Evolutionary conservation across 192 early-diverging fungal genomes (phyloP).

Genomic region (Linnemannia schmuckeri): DNA sequence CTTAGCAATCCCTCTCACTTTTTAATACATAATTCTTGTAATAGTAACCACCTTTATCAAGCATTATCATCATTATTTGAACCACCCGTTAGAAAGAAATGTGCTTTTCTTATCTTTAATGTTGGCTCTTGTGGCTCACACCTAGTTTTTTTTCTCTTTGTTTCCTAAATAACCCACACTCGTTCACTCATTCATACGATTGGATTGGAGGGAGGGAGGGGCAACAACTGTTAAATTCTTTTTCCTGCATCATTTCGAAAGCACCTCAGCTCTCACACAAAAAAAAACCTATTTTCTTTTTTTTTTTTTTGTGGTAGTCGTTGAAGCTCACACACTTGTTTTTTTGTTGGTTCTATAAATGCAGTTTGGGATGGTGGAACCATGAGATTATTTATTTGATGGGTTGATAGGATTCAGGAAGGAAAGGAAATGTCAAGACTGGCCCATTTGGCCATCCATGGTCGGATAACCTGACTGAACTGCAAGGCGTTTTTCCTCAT

Average conservation of each 20-base stretch:
- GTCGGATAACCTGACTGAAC: too few relatives aligned
- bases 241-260: neutral
- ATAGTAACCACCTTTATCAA: neutral
- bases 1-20: neutral
- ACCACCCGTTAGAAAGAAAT: too few relatives aligned
- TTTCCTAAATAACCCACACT: constrained; percentile 1
- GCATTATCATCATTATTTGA: too few relatives aligned
- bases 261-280: neutral
- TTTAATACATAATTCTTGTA: neutral
- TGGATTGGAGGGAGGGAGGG: too few relatives aligned
- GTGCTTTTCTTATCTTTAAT: neutral
- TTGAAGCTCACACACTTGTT: neutral
- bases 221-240: neutral
- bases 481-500: too few relatives aligned
- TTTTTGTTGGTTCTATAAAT: neutral
- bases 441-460: too few relatives aligned
- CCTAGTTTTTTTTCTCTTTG: neutral
- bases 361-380: neutral
- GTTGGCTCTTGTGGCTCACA: neutral
- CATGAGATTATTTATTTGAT: neutral
- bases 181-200: neutral
- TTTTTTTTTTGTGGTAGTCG: too few relatives aligned
- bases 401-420: neutral
- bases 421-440: neutral
- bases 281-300: neutral